Evolutionary conservation across 2,329 filamentous ascomycete genomes (phyloP).

Genomic region (Trichoderma sp.): DNA sequence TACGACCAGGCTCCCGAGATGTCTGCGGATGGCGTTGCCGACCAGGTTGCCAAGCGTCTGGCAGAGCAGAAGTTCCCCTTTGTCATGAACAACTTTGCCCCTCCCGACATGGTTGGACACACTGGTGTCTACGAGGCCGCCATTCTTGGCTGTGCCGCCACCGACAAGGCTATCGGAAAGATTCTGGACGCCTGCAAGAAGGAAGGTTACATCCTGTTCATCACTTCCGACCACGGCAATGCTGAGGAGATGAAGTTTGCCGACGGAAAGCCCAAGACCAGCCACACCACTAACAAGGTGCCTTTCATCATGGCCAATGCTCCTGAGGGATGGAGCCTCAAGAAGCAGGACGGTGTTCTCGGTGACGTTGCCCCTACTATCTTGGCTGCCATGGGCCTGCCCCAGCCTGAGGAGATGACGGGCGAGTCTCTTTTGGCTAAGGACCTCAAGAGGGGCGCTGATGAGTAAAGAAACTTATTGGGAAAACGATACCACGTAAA

Average conservation of each 20-base stretch:
- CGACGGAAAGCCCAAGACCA: conserved; percentile 95
- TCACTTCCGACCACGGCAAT: conserved; percentile 96
- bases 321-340: conserved; percentile 82
- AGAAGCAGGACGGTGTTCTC: conserved; percentile 84
- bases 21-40: conserved; percentile 86
- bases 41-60: conserved; percentile 87
- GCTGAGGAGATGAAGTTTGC: conserved; percentile 99
- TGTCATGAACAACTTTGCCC: conserved; percentile 99
- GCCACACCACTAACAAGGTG: conserved; percentile 96
- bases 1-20: conserved; percentile 96
- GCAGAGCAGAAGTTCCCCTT: conserved; percentile 87
- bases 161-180: conserved; percentile 89
- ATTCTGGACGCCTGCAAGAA: conserved; percentile 94
- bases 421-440: conserved; percentile 82
- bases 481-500: not conserved
- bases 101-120: conserved; percentile 98
- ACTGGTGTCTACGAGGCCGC: conserved; percentile 97
- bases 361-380: conserved; percentile 97
- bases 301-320: conserved; percentile 98
- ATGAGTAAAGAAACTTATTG: conserved; percentile 29
- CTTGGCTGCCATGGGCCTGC: conserved; percentile 85
- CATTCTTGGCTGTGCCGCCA: conserved; percentile 79
- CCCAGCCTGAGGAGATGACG: conserved; percentile 90
- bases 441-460: conserved; percentile 49
- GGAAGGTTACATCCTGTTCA: conserved; percentile 88